A percentile compares a stretch with the other conserved stretches of the same genome.
These are phyloP conservation scores for Adiantum capillusveneris DNA, from an alignment of 75 land plant genomes.

Conservation along the genomic window DNA sequence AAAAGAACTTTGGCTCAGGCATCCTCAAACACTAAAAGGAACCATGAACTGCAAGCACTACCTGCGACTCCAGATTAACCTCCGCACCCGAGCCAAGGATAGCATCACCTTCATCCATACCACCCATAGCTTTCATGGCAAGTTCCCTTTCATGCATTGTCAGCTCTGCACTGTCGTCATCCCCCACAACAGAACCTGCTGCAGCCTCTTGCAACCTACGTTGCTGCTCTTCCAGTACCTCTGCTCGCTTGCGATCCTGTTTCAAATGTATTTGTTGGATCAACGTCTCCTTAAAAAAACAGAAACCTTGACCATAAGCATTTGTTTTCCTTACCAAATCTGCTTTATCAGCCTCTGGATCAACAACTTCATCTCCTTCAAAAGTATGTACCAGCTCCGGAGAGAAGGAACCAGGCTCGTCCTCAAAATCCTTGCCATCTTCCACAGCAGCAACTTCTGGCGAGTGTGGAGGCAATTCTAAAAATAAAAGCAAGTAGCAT, in stretches of 20 bases:
- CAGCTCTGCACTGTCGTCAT: slow-evolving; percentile 58
- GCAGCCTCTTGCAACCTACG: slow-evolving; percentile 66
- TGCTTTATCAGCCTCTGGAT: slow-evolving; percentile 85
- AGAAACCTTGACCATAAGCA: slow-evolving; percentile 2
- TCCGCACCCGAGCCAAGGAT: slow-evolving; percentile 89
- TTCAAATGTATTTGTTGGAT: not conserved
- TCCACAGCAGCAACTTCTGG: slow-evolving; percentile 42
- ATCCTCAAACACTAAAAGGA: no score
- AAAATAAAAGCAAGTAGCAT: no score
- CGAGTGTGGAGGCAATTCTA: slow-evolving; percentile 35
- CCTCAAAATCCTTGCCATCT: slow-evolving; percentile 42
- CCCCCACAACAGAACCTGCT: slow-evolving; percentile 31
- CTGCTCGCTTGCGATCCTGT: slow-evolving; percentile 70
- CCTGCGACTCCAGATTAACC: slow-evolving; percentile 93
- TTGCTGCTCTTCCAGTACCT: slow-evolving; percentile 68
- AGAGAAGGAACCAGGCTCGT: slow-evolving; percentile 85
- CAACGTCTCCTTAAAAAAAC: not conserved
- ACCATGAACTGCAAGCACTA: not conserved
- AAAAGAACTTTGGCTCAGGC: no score
- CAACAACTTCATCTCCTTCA: slow-evolving; percentile 81
- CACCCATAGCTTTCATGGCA: slow-evolving; percentile 90
- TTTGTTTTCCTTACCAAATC: slow-evolving; percentile 51
- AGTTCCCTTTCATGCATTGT: slow-evolving; percentile 43
- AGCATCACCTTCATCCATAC: slow-evolving; percentile 96
- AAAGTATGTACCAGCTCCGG: slow-evolving; percentile 77